Conservation (phyloP, 75 land plant genomes). For the Isoetes taiwanensis region DNA sequence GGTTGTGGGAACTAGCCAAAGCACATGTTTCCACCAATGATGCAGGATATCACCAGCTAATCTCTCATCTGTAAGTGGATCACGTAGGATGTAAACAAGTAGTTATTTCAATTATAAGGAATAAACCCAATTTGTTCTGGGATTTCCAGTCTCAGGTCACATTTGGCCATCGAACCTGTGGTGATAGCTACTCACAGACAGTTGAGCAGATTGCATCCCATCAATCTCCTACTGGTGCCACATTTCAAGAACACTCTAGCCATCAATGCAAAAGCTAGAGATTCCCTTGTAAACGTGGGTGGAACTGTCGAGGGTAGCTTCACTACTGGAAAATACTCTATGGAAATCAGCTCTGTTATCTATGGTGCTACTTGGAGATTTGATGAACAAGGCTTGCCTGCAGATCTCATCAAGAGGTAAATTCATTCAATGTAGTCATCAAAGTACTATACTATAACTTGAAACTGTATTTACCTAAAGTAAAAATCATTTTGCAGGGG, state of each 20-base stretch:
- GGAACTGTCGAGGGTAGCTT: slow-evolving; percentile 34
- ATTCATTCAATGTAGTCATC: neutral
- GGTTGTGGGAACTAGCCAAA: slow-evolving; percentile 18
- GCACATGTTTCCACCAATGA: slow-evolving; percentile 9
- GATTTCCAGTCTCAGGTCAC: slow-evolving; percentile 42
- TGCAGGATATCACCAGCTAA: slow-evolving; percentile 17
- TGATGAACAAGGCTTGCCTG: slow-evolving; percentile 34
- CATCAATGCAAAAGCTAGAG: slow-evolving; percentile 41
- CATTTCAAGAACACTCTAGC: slow-evolving; percentile 61
- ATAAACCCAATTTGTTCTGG: slow-evolving; percentile 2
- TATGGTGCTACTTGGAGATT: slow-evolving; percentile 44
- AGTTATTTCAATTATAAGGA: neutral
- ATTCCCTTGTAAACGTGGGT: slow-evolving; percentile 33
- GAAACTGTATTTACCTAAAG: too few species aligned
- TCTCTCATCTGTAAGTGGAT: slow-evolving; percentile 19
- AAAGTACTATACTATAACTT: too few species aligned
- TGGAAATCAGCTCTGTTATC: slow-evolving; percentile 31
- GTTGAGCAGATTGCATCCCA: slow-evolving; percentile 50
- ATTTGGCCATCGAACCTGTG: slow-evolving; percentile 36
- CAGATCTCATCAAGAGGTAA: slow-evolving; percentile 36
- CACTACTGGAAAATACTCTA: slow-evolving; percentile 28
- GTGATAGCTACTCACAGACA: slow-evolving; percentile 56
- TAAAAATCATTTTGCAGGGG: slow-evolving; percentile 45
- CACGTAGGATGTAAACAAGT: too few species aligned
- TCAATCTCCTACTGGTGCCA: slow-evolving; percentile 39